phyloP scores from a whole-genome alignment of 495 filamentous ascomycete genomes.

The Evansstolkia leycettana region DNA sequence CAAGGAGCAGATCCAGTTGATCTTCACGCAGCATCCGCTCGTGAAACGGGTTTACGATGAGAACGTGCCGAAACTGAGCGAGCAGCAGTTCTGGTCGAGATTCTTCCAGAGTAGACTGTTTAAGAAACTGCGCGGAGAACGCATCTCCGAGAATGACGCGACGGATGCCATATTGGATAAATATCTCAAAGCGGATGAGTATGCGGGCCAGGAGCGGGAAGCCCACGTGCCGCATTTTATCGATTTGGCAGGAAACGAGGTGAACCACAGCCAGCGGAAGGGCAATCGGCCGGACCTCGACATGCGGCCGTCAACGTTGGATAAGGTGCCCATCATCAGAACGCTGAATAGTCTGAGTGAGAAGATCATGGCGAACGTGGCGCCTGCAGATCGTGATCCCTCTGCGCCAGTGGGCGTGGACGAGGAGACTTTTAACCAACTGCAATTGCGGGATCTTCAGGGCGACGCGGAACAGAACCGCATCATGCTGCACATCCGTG shows the following conservation, averaged over 20 bases:
- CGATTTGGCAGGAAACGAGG: conserved; percentile 87
- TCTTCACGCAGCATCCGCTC: conserved; percentile 85
- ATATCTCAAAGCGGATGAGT: conserved; percentile 61
- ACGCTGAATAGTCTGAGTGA: conserved; percentile 78
- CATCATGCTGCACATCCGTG: conserved; percentile 75
- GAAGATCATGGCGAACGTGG: conserved; percentile 79
- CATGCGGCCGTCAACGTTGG: conserved; percentile 59
- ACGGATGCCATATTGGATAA: conserved; percentile 69
- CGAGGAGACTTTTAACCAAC: conserved; percentile 58
- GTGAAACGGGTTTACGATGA: conserved; percentile 88
- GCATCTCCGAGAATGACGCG: conserved; percentile 59
- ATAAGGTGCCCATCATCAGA: conserved; percentile 69
- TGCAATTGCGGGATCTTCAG: conserved; percentile 73
- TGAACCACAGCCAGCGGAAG: conserved; percentile 62
- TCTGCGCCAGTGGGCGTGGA: conserved; percentile 54
- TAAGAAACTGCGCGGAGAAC: conserved; percentile 85
- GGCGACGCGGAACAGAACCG: conserved; percentile 58
- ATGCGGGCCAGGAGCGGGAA: conserved; percentile 35
- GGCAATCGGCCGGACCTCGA: conserved; percentile 80
- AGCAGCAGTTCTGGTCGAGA: conserved; percentile 76
- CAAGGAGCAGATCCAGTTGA: conserved; percentile 84
- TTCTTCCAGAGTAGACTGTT: conserved; percentile 85
- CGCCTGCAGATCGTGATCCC: conserved; percentile 59
- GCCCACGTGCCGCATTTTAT: conserved; percentile 74
- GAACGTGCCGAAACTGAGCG: conserved; percentile 70